phyloP scores from a whole-genome alignment of 805 yeast genomes.

The Cyberlindnera sargentensis region DNA sequence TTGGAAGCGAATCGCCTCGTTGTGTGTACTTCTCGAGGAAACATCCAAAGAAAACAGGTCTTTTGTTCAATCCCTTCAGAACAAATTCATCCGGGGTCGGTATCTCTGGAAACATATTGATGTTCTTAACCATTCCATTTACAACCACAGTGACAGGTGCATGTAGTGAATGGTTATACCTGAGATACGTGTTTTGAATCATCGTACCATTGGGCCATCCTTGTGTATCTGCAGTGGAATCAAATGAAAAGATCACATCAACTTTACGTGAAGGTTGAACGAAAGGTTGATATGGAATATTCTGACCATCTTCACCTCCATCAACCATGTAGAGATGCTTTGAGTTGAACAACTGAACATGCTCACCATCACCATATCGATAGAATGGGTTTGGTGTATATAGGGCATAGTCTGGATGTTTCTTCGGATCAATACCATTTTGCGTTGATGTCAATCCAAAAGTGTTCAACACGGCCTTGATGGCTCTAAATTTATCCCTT shows the following conservation, averaged over 20 bases:
- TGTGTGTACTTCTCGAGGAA: conserved; percentile 12
- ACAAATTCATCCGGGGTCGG: conserved; percentile 46
- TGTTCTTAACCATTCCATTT: conserved; percentile 30
- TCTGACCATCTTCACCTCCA: conserved; percentile 76
- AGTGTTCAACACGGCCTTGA: conserved; percentile 31
- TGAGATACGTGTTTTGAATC: conserved; percentile 27
- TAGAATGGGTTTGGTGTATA: conserved; percentile 59
- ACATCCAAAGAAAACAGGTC: conserved; percentile 83
- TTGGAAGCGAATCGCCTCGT: conserved; percentile 6
- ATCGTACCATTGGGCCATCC: conserved; percentile 60
- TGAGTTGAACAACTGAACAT: conserved; percentile 20
- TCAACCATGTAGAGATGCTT: conserved; percentile 48
- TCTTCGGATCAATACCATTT: conserved; percentile 25
- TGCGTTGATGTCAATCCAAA: conserved; percentile 38
- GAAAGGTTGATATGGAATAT: conserved; percentile 61
- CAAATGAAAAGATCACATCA: conserved; percentile 60
- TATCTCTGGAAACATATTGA: conserved; percentile 55
- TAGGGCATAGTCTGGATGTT: conserved; percentile 53
- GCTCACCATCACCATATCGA: conserved; percentile 17
- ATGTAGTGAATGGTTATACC: conserved; percentile 18
- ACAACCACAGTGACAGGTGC: conserved; percentile 24
- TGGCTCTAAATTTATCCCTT: conserved; percentile 26
- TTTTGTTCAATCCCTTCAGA: conserved; percentile 41
- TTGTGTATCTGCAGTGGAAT: conserved; percentile 43
- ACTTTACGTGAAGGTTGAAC: conserved; percentile 52